phyloP scores from a whole-genome alignment of 306 rosid genomes.

The Ammopiptanthus mongolicus region DNA sequence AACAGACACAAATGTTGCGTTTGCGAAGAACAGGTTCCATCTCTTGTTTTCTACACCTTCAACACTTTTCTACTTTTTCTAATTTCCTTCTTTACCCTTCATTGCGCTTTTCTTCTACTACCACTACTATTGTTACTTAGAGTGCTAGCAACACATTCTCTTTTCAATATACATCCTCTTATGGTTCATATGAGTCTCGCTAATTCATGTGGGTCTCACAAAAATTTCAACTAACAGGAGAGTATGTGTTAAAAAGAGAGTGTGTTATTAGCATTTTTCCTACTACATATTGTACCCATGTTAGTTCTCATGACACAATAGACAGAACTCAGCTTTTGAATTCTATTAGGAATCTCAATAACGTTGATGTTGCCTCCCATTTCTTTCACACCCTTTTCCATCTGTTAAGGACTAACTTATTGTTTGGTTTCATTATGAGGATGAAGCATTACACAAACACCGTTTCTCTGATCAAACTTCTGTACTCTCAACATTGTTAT shows the following conservation, averaged over 20 bases:
- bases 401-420: not conserved
- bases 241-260: too few relatives aligned
- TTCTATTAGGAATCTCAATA: not conserved
- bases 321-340: not conserved
- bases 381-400: conserved; percentile 18
- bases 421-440: not conserved
- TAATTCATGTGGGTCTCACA: too few relatives aligned
- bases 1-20: not conserved
- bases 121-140: too few relatives aligned
- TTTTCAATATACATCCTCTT: too few relatives aligned
- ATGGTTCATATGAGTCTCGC: too few relatives aligned
- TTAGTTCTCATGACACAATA: not conserved
- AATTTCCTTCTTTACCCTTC: not conserved
- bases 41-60: not conserved
- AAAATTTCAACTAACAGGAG: too few relatives aligned
- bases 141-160: too few relatives aligned
- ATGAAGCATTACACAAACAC: not conserved
- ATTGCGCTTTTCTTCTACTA: not conserved
- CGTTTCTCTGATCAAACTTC: not conserved
- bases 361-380: not conserved
- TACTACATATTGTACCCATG: not conserved
- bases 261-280: too few relatives aligned
- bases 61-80: not conserved
- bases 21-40: not conserved
- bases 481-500: not conserved